A percentile compares a stretch with the other conserved stretches of the same genome.
These are phyloP conservation scores for Pseudogymnoascus sp. DNA, from an alignment of 2,329 filamentous ascomycete genomes.

Conservation along the genomic window DNA sequence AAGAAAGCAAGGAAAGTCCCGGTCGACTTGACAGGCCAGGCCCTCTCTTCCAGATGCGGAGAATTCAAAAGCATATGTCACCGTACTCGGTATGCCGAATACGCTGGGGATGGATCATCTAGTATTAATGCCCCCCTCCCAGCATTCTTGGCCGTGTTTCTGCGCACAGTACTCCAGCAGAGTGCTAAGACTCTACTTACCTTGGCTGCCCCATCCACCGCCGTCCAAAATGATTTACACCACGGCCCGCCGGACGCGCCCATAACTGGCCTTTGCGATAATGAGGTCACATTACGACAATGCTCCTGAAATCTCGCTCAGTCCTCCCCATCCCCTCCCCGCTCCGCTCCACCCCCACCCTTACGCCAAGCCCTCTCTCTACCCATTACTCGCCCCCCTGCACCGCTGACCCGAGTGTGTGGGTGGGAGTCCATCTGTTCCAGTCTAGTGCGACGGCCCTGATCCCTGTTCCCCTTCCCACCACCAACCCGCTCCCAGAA, in stretches of 20 bases:
- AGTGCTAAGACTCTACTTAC: too few relatives aligned
- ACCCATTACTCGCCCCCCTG: neutral
- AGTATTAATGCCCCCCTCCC: neutral
- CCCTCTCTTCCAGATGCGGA: neutral
- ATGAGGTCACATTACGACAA: neutral
- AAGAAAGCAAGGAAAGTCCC: neutral
- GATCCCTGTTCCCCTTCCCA: neutral
- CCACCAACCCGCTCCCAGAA: neutral
- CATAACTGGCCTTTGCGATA: neutral
- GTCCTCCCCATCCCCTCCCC: neutral
- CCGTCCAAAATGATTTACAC: neutral
- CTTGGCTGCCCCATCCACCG: neutral
- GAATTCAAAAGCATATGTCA: neutral
- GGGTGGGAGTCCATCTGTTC: neutral
- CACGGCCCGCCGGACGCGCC: slow-evolving; percentile 4
- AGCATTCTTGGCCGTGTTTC: neutral
- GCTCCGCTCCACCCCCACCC: slow-evolving; percentile 1
- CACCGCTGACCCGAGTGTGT: neutral
- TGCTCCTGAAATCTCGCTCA: neutral
- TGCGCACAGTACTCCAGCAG: neutral
- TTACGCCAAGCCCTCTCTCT: neutral
- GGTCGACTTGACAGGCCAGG: neutral
- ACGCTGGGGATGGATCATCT: neutral
- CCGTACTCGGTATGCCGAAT: neutral
- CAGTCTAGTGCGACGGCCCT: neutral